Evolutionary conservation across 805 yeast genomes (phyloP).

Genomic region (Ogataea methylovora): DNA sequence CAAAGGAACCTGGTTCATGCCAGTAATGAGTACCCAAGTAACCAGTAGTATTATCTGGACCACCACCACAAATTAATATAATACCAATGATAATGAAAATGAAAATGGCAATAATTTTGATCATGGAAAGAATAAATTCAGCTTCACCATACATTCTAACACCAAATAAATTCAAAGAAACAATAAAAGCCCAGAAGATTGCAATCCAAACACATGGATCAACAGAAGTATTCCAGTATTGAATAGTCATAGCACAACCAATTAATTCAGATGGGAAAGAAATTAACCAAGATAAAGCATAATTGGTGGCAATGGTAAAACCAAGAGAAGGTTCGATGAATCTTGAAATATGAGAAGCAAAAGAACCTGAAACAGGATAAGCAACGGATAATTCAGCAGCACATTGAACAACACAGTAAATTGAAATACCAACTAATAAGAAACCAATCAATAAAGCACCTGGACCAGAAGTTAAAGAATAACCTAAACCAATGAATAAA

Average conservation of each 20-base stretch:
- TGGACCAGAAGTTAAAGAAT: conserved; percentile 31
- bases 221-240: conserved; percentile 45
- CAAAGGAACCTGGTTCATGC: conserved; percentile 49
- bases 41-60: conserved; percentile 32
- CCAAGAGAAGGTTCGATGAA: conserved; percentile 51
- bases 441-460: conserved; percentile 16
- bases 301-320: conserved; percentile 46
- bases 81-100: conserved; percentile 42
- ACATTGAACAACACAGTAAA: conserved; percentile 26
- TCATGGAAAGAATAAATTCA: conserved; percentile 40
- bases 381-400: conserved; percentile 47
- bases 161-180: conserved; percentile 42
- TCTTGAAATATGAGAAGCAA: conserved; percentile 33
- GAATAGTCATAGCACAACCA: conserved; percentile 50
- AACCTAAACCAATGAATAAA: conserved; percentile 58
- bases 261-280: conserved; percentile 53
- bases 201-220: conserved; percentile 58
- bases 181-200: conserved; percentile 41
- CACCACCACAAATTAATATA: conserved; percentile 46
- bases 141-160: conserved; percentile 51
- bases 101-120: conserved; percentile 40
- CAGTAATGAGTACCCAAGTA: conserved; percentile 44
- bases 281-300: conserved; percentile 49
- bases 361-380: conserved; percentile 48
- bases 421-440: conserved; percentile 15